Evolutionary conservation across 1,284 basidiomycete species (phyloP), one percentile per base, ranked within the genome.

Genomic region (Fomitiporia mediterranea): DNA sequence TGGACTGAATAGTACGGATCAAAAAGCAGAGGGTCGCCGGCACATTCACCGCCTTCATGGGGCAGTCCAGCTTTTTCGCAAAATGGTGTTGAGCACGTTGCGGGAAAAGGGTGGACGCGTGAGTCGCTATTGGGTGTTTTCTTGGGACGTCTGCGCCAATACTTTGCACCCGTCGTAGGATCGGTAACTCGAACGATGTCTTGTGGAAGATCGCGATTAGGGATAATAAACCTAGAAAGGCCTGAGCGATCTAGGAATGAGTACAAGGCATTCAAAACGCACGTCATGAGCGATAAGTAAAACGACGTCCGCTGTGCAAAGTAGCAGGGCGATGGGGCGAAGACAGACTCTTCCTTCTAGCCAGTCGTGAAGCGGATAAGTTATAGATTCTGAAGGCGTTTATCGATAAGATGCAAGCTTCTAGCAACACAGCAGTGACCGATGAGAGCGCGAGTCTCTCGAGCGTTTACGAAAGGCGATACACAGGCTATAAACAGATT

Each of bases 111-210:
- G 17, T 50, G 19, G 3, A 23, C 25, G 32, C 27, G n/a, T 17
- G 42, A 35, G n/a, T 52, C 32, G 27, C 32, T 7, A 8, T 51
- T 30, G 21, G 30, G 49, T 30, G 38, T 39, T 21, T 38, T 40
- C 17, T 32, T n/a, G 3, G 17, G 39, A 13, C 40, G 38, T 30
- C 25, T 32, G n/a, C 53, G 55, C n/a, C 43, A 37, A 39, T 38
- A 44, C 6, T n/a, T 51, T 3, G 55, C 55, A 15, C 55, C 55
- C 35, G 55, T 56, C 25, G 32, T 30, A 25, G 55, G 55, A 51
- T 56, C 55, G 17, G 40, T 46, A 23, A 47, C 28, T 17, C 23
- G 38, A 15, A 49, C 46, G 8, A 25, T 27, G 11, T 55, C 54
- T 39, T 42, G 17, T 17, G 54, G 54, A 7, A 21, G 35, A 30